These are phyloP conservation scores for Suillus fuscotomentosus DNA, from an alignment of 768 basidiomycete genomes.

Conservation along the genomic window DNA sequence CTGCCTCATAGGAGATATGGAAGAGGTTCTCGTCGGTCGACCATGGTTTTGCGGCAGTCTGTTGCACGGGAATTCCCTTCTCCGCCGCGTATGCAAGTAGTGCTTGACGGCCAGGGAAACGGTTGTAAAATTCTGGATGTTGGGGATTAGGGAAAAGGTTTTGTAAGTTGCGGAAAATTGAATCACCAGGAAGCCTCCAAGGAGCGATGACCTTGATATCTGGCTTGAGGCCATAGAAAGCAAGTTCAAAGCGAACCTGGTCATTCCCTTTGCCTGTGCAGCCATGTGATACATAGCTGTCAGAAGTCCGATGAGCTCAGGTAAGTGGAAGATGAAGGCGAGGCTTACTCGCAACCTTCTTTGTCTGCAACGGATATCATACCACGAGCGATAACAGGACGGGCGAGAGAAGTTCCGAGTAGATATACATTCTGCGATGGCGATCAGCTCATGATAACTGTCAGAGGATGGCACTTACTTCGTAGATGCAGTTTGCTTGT, in stretches of 20 bases:
- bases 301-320: not conserved
- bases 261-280: slow-evolving; percentile 99
- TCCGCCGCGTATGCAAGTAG: slow-evolving; percentile 87
- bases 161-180: not conserved
- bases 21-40: slow-evolving; percentile 99
- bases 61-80: slow-evolving; percentile 73
- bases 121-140: slow-evolving; percentile 56
- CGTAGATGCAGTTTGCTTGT: slow-evolving; percentile 98
- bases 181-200: slow-evolving; percentile 88
- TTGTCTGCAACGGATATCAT: slow-evolving; percentile 93
- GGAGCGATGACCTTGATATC: slow-evolving; percentile 99
- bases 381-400: slow-evolving; percentile 97
- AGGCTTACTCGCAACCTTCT: slow-evolving; percentile 92
- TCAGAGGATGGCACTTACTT: slow-evolving; percentile 46
- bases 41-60: slow-evolving; percentile 98
- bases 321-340: not conserved
- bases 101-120: slow-evolving; percentile 46
- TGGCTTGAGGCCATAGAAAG: slow-evolving; percentile 95
- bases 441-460: not conserved
- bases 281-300: slow-evolving; percentile 92
- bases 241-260: slow-evolving; percentile 98
- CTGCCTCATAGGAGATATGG: slow-evolving; percentile 99
- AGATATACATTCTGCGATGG: slow-evolving; percentile 87
- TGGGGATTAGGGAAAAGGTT: not conserved
- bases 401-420: slow-evolving; percentile 95